Percentiles rank a stretch among this genome's conserved stretches.
These are phyloP conservation scores for Nemania diffusa DNA, from an alignment of 2,329 filamentous ascomycete species.

Conservation along the genomic window DNA sequence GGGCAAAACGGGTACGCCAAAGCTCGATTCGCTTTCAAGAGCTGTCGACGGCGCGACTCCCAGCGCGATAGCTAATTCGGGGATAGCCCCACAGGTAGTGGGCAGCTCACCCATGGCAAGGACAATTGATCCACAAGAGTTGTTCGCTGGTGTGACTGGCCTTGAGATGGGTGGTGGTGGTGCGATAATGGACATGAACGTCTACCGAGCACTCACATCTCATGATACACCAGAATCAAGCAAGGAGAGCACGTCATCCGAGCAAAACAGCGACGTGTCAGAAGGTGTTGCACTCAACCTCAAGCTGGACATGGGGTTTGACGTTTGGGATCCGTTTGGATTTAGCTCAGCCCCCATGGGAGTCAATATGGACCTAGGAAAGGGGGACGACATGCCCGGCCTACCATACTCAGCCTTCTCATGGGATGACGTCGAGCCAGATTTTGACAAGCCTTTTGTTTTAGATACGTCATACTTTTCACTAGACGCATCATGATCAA, in stretches of 20 bases:
- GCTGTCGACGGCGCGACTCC: conserved; percentile 40
- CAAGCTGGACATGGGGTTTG: conserved; percentile 50
- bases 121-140: conserved; percentile 64
- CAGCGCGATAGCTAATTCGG: conserved; percentile 35
- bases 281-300: conserved; percentile 66
- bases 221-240: conserved; percentile 73
- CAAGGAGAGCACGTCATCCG: conserved; percentile 68
- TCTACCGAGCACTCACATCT: conserved; percentile 66
- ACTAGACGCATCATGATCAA: conserved; percentile 50
- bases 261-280: conserved; percentile 71
- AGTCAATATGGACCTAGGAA: conserved; percentile 45
- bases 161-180: conserved; percentile 57
- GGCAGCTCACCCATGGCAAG: conserved; percentile 13
- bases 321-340: conserved; percentile 63
- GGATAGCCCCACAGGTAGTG: conserved; percentile 43
- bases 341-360: conserved; percentile 58
- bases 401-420: conserved; percentile 44
- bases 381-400: conserved; percentile 37
- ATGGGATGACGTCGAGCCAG: conserved; percentile 63
- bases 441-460: conserved; percentile 64
- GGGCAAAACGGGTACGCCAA: conserved; percentile 43
- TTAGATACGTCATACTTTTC: conserved; percentile 61
- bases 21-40: conserved; percentile 39
- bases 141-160: conserved; percentile 55
- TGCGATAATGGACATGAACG: conserved; percentile 62